Evolutionary conservation across 495 filamentous ascomycete genomes (phyloP).

Genomic region (Penicillium ochrochloron): DNA sequence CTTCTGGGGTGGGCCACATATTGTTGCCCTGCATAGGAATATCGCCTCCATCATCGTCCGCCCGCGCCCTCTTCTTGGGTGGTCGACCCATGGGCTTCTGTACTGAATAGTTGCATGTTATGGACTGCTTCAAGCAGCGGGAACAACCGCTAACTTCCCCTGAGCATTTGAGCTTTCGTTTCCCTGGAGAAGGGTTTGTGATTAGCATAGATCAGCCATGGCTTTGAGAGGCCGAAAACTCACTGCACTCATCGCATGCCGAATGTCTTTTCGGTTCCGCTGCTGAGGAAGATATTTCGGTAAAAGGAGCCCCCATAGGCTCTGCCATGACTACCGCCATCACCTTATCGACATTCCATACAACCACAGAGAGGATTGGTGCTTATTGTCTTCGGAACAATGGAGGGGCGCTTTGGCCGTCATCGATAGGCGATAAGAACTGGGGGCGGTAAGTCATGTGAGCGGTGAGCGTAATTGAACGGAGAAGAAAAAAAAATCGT

Average conservation of each 20-base stretch:
- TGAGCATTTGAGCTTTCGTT: conserved; percentile 55
- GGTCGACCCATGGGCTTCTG: conserved; percentile 56
- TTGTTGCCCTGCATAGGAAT: conserved; percentile 23
- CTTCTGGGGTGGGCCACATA: conserved; percentile 33
- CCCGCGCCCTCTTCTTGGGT: conserved; percentile 47
- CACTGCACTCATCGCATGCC: conserved; percentile 52
- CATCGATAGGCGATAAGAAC: conserved; percentile 33
- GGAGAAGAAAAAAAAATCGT: conserved; percentile 44
- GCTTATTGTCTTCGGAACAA: background rate
- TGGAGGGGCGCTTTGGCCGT: conserved; percentile 17
- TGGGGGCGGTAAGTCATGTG: conserved; percentile 50
- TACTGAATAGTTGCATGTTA: conserved; percentile 50
- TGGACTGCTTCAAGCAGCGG: conserved; percentile 48
- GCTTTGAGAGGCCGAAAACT: conserved; percentile 18
- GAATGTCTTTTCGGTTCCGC: conserved; percentile 42
- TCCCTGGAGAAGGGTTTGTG: conserved; percentile 34
- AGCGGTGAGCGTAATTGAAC: conserved; percentile 42
- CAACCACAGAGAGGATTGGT: background rate
- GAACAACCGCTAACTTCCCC: conserved; percentile 47
- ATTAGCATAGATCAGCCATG: conserved; percentile 26
- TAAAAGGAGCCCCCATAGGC: conserved; percentile 1
- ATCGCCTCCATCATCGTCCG: conserved; percentile 36
- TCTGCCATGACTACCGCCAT: conserved; percentile 14
- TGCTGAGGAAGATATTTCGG: conserved; percentile 4
- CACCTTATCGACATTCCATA: background rate